Evolutionary conservation across 2,329 filamentous ascomycete genomes (phyloP).

Genomic region (Dothideomycetes sp.): DNA sequence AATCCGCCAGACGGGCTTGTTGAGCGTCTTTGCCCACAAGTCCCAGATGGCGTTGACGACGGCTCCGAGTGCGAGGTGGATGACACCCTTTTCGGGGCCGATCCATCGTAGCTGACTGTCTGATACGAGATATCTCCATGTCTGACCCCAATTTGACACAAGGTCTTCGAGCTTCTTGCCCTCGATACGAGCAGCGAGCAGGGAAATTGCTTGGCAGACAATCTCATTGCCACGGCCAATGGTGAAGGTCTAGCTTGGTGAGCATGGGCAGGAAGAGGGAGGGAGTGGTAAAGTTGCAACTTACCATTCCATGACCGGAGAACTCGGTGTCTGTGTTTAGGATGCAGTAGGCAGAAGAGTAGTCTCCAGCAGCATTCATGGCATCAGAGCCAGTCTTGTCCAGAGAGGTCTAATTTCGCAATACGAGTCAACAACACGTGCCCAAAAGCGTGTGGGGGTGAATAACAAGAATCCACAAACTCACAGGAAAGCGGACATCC

Average conservation of each 20-base stretch:
- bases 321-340: conserved; percentile 65
- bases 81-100: conserved; percentile 86
- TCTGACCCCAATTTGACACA: conserved; percentile 71
- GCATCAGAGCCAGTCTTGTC: conserved; percentile 95
- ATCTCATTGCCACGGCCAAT: conserved; percentile 88
- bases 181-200: conserved; percentile 65
- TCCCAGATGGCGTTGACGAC: conserved; percentile 92
- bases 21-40: conserved; percentile 79
- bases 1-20: conserved; percentile 83
- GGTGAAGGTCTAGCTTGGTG: conserved; percentile 50
- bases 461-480: conserved; percentile 8
- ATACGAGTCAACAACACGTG: conserved; percentile 3
- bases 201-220: conserved; percentile 72
- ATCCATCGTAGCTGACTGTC: conserved; percentile 91
- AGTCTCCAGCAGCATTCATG: conserved; percentile 91
- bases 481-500: conserved; percentile 40
- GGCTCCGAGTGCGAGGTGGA: conserved; percentile 79
- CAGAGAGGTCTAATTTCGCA: conserved; percentile 61
- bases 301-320: conserved; percentile 69
- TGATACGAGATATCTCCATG: conserved; percentile 83
- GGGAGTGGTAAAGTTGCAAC: conserved; percentile 4
- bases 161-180: conserved; percentile 67
- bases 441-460: conserved; percentile 7
- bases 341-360: conserved; percentile 91
- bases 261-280: neutral